Evolutionary conservation across 2,329 filamentous ascomycete genomes (phyloP).

Genomic region (Claviceps capensis): DNA sequence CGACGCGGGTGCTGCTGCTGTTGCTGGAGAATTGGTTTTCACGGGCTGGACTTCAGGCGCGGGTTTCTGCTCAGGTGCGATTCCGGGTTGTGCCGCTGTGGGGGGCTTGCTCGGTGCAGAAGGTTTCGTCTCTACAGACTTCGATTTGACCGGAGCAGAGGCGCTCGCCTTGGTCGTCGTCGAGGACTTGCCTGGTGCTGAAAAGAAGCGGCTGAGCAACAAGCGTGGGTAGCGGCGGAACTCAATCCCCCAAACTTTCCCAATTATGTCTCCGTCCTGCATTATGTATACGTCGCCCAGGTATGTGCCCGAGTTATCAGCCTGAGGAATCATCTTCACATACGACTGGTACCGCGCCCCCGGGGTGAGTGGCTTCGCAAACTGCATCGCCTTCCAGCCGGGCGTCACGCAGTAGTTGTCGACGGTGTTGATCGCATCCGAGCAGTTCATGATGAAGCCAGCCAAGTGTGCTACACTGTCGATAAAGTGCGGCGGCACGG

Average conservation of each 20-base stretch:
- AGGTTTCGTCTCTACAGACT: neutral
- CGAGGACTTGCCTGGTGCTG: constrained; percentile 18
- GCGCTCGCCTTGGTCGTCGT: neutral
- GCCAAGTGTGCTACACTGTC: constrained; percentile 46
- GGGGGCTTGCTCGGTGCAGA: neutral
- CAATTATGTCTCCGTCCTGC: constrained; percentile 34
- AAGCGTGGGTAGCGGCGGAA: constrained; percentile 55
- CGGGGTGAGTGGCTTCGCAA: constrained; percentile 32
- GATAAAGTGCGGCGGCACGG: constrained; percentile 43
- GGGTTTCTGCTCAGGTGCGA: neutral
- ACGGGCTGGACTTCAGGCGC: neutral
- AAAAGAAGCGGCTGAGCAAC: constrained; percentile 52
- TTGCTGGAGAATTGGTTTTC: constrained; percentile 11
- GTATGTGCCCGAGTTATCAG: constrained; percentile 25
- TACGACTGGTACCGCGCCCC: constrained; percentile 40
- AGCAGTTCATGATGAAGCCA: constrained; percentile 45
- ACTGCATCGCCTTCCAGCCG: constrained; percentile 39
- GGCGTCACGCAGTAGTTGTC: constrained; percentile 42
- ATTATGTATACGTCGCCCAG: constrained; percentile 42
- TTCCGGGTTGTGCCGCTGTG: neutral
- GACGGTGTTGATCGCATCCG: constrained; percentile 38
- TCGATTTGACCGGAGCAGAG: neutral
- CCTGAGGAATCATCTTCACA: constrained; percentile 41
- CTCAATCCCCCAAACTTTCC: constrained; percentile 41
- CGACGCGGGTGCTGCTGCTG: constrained; percentile 9